These are phyloP conservation scores for Tetramitus jugosus DNA, from an alignment of 208 protist species.

Conservation along the genomic window DNA sequence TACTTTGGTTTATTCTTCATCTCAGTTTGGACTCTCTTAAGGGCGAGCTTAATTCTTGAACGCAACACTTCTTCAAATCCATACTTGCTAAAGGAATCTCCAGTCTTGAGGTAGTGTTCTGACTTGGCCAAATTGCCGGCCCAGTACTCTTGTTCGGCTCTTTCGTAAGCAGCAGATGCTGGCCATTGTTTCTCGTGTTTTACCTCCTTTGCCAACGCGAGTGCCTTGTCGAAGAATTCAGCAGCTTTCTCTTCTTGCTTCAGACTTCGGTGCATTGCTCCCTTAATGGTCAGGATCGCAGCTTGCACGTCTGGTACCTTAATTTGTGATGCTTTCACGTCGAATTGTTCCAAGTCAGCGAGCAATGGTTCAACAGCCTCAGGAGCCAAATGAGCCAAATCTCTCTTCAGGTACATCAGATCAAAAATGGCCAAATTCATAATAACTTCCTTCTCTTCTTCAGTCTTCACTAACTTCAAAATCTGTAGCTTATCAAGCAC, in stretches of 20 bases:
- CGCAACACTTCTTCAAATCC: conserved; percentile 5
- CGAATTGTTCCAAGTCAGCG: too few relatives aligned
- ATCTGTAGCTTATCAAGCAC: not conserved
- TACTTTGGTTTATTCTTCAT: not conserved
- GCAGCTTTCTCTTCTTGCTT: too few relatives aligned
- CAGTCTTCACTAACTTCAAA: not conserved
- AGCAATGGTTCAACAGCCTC: not conserved
- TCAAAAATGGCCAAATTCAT: not conserved
- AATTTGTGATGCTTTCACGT: too few relatives aligned
- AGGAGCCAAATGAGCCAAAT: conserved; percentile 9
- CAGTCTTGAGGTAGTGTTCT: not conserved
- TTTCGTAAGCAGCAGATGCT: conserved; percentile 1
- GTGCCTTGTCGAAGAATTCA: too few relatives aligned
- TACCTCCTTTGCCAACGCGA: not conserved
- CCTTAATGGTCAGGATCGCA: too few relatives aligned
- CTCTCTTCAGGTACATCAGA: conserved; percentile 7
- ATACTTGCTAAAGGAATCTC: not conserved
- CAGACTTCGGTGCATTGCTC: too few relatives aligned
- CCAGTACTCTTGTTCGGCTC: not conserved
- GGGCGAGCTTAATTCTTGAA: not conserved
- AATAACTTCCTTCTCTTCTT: not conserved
- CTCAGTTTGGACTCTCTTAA: not conserved
- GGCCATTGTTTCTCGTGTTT: conserved; percentile 13
- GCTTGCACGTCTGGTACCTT: too few relatives aligned
- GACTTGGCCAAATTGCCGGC: too few relatives aligned